Evolutionary conservation across 352 stramenopile species (phyloP), one percentile per base, ranked within the genome.

Genomic region (Blastocystis sp.): DNA sequence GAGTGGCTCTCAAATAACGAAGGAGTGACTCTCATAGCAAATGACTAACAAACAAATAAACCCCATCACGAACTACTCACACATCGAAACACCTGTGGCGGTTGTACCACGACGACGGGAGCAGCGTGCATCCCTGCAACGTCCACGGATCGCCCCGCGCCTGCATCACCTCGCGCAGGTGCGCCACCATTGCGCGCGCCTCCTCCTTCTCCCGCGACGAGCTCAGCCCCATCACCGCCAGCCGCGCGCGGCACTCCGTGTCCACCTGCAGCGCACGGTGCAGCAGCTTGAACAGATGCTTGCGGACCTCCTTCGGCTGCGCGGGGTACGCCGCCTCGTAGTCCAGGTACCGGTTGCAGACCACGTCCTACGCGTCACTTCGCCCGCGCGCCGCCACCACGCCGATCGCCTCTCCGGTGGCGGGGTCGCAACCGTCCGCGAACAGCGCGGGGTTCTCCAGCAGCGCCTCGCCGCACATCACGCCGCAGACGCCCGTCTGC

Each of bases 391-490:
- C 28, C 28, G 28, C 28, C 28, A 34, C 28, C 28, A 34, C 28
- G 28, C 28, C 28, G 28, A 34, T 34, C 28, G 28, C 54, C 0
- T 68, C 9, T 70, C n/a, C 19, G 42, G 66, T 87, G 3, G 45
- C 4, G 14, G 19, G 21, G 9, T 82, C 34, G 43, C n/a, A 4
- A 54, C n/a, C 14, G 57, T 21, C 34, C 1, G 63, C n/a, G 62
- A 97, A 96, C 38, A 97, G 88, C 64, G 94, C 92, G 10, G 94
- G 94, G 80, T 95, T 95, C 81, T 96, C 94, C 42, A 97, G 77
- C 48, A 96, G 91, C 0, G 89, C 94, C 89, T 96, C 94, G 0
- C 93, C 95, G 89, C 90, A 95, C 94, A 97, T 97, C 84, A 96
- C 94, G 42, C 92, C 94, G 76, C 96, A 93, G 40, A 93, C 94